These are phyloP conservation scores for Tillandsia leiboldiana DNA, from an alignment of 176 grass and related monocot species.

Conservation along the genomic window DNA sequence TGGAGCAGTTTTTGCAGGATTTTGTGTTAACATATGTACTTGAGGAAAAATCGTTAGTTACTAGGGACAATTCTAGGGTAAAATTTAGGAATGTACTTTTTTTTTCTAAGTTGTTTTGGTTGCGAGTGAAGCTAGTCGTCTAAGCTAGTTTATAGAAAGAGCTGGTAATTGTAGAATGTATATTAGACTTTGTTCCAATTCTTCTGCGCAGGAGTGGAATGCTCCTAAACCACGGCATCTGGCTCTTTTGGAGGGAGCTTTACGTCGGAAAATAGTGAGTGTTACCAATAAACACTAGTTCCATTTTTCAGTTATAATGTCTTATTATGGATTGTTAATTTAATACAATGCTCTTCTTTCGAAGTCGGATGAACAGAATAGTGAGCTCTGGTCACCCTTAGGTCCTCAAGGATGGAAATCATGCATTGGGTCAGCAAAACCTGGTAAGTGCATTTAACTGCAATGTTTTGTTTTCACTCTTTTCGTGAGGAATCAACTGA, in stretches of 20 bases:
- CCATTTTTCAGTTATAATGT: neutral
- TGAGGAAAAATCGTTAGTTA: neutral
- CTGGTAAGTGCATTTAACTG: constrained; percentile 35
- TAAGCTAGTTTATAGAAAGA: neutral
- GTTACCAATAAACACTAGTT: constrained; percentile 5
- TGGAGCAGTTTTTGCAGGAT: neutral
- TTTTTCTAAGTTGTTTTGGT: neutral
- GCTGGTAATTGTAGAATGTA: neutral
- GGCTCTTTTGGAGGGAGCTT: constrained; percentile 51
- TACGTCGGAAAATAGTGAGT: constrained; percentile 44
- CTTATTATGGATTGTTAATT: neutral
- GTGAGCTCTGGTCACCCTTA: constrained; percentile 67
- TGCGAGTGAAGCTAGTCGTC: neutral
- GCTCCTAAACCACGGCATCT: constrained; percentile 72
- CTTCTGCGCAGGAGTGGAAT: constrained; percentile 70
- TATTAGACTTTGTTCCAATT: neutral
- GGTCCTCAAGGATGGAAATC: constrained; percentile 67
- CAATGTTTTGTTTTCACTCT: constrained; percentile 3
- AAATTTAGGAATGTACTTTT: neutral
- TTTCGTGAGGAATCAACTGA: neutral
- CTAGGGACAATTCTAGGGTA: neutral
- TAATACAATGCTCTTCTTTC: constrained; percentile 14
- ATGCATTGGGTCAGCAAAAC: constrained; percentile 38
- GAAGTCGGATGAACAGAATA: constrained; percentile 51
- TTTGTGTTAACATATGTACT: neutral